Evolutionary conservation across 768 basidiomycete species (phyloP).

Genomic region (Candolleomyces efflorescens): DNA sequence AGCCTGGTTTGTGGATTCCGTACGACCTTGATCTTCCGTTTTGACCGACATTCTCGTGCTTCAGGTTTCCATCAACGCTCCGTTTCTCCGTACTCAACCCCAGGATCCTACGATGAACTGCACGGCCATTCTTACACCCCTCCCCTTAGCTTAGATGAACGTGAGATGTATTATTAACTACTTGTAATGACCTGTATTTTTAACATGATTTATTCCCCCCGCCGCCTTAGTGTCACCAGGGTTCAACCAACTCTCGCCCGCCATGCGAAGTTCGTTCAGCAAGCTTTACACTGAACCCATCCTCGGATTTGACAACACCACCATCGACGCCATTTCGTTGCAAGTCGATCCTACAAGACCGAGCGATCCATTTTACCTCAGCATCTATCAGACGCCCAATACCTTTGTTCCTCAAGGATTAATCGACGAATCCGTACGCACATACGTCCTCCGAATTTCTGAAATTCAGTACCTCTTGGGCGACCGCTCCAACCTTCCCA

Average conservation of each 20-base stretch:
- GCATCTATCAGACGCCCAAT: constrained; percentile 12
- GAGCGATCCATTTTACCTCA: constrained; percentile 2
- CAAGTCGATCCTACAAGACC: no score
- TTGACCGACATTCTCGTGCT: constrained; percentile 8
- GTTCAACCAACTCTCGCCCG: constrained; percentile 4
- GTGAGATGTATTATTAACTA: constrained; percentile 77
- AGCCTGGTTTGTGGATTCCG: background rate
- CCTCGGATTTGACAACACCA: background rate
- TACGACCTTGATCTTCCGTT: background rate
- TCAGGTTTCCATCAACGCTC: constrained; percentile 16
- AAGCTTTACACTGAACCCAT: constrained; percentile 5
- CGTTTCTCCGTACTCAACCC: constrained; percentile 17
- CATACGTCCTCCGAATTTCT: constrained; percentile 63
- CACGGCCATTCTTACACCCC: constrained; percentile 11
- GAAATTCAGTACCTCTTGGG: constrained; percentile 69
- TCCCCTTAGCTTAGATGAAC: constrained; percentile 58
- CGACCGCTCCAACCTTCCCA: constrained; percentile 39
- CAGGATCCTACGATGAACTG: constrained; percentile 13
- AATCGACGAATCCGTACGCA: constrained; percentile 25
- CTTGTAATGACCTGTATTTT: constrained; percentile 47
- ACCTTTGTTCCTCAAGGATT: constrained; percentile 14
- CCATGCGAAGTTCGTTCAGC: constrained; percentile 5
- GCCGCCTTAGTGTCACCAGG: background rate
- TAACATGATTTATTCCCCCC: constrained; percentile 17
- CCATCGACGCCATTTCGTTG: background rate